A percentile compares a stretch with the other conserved stretches of the same genome.
Conservation (phyloP, 352 stramenopile genomes). For the Blastocystis sp. region DNA sequence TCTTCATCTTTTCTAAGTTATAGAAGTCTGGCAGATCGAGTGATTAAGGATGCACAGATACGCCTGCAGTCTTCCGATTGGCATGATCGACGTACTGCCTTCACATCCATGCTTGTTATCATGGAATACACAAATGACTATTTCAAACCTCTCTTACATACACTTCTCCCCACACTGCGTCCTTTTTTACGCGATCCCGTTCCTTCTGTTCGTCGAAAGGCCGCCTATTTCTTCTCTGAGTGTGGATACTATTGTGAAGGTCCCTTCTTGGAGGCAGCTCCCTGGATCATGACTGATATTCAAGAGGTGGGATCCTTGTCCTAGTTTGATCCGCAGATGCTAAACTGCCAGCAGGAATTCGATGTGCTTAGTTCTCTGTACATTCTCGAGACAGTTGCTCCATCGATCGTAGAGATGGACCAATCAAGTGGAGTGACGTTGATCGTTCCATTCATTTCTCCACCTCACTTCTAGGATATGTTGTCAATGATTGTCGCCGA, state of each 20-base stretch:
- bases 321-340: neutral
- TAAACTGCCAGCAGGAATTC: neutral
- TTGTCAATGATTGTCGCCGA: neutral
- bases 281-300: neutral
- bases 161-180: neutral
- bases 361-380: slow-evolving; percentile 30
- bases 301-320: neutral
- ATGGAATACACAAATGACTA: slow-evolving; percentile 61
- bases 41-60: neutral
- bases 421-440: neutral
- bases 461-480: neutral
- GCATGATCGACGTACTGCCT: neutral
- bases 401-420: neutral
- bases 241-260: neutral
- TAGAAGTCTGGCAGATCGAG: neutral
- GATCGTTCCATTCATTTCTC: neutral
- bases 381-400: slow-evolving; percentile 25
- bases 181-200: neutral
- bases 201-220: slow-evolving; percentile 35
- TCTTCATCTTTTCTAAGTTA: neutral
- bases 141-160: neutral
- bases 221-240: slow-evolving; percentile 59
- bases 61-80: neutral
- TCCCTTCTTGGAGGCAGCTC: slow-evolving; percentile 20
- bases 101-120: slow-evolving; percentile 51